A percentile compares a stretch with the other conserved stretches of the same genome.
Conservation (phyloP, 176 grass and related monocot genomes). For the Raddia distichophylla region DNA sequence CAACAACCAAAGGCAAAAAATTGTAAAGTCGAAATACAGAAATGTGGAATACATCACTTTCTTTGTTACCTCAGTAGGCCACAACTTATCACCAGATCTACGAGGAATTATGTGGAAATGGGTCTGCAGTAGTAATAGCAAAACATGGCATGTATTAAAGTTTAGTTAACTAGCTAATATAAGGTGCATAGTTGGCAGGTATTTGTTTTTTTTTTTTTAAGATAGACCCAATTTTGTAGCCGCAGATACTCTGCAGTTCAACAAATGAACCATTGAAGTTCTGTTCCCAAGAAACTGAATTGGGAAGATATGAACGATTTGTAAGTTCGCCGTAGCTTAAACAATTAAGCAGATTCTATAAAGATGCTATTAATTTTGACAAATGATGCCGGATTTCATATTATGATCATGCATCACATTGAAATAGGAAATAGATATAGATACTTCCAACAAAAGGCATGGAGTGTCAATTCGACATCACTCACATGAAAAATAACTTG, state of each 20-base stretch:
- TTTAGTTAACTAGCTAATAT: neutral
- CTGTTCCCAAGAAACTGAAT: neutral
- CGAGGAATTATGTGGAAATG: slow-evolving; percentile 93
- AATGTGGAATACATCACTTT: neutral
- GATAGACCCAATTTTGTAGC: neutral
- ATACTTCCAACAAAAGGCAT: neutral
- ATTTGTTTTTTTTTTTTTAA: neutral
- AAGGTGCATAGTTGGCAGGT: neutral
- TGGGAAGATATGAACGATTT: neutral
- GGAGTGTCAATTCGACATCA: neutral
- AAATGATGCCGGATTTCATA: neutral
- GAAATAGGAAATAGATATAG: neutral
- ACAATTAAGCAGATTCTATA: neutral
- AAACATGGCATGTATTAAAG: neutral
- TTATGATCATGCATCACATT: neutral
- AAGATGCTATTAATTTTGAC: no score
- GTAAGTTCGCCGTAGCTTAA: neutral
- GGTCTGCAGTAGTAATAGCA: slow-evolving; percentile 59
- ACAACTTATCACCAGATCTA: slow-evolving; percentile 70
- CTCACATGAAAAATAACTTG: slow-evolving; percentile 93
- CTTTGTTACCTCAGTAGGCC: slow-evolving; percentile 70
- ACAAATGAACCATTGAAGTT: neutral
- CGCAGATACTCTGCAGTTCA: neutral
- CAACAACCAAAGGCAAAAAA: neutral
- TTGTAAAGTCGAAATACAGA: neutral